A percentile compares a stretch with the other conserved stretches of the same genome.
phyloP scores from a whole-genome alignment of 768 basidiomycete genomes.

The Boletus speciosus region DNA sequence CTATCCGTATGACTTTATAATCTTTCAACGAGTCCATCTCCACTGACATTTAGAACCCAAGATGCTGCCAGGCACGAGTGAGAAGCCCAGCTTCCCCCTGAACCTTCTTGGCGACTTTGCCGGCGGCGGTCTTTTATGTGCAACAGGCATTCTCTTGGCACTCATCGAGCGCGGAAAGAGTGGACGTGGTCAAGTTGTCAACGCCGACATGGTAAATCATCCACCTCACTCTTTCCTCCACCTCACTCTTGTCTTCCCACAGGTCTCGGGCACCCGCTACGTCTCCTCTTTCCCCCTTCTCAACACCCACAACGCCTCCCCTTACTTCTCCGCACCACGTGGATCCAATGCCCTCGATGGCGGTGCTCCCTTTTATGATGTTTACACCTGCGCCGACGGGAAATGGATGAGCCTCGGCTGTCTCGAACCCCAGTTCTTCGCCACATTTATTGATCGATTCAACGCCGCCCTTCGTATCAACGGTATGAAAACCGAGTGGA shows the following conservation, averaged over 20 bases:
- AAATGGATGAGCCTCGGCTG: constrained; percentile 76
- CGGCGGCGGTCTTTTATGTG: constrained; percentile 73
- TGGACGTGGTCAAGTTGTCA: constrained; percentile 70
- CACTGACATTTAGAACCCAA: constrained; percentile 22
- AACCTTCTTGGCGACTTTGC: constrained; percentile 83
- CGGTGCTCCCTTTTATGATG: constrained; percentile 72
- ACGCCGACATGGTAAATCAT: constrained; percentile 65
- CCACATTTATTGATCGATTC: constrained; percentile 56
- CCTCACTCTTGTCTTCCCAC: background rate
- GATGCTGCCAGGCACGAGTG: constrained; percentile 64
- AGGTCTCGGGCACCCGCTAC: constrained; percentile 82
- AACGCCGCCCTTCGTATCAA: constrained; percentile 44
- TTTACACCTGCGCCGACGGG: constrained; percentile 71
- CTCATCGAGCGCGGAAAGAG: constrained; percentile 62
- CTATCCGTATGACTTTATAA: constrained; percentile 47
- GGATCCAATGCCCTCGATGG: constrained; percentile 68
- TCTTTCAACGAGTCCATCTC: background rate
- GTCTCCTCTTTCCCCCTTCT: constrained; percentile 70
- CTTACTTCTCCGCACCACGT: constrained; percentile 41
- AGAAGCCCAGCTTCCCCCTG: constrained; percentile 67
- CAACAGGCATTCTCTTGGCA: constrained; percentile 69
- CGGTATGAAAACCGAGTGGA: constrained; percentile 49
- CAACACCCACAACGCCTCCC: constrained; percentile 32
- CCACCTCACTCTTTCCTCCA: background rate
- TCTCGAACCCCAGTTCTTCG: constrained; percentile 70